A percentile compares a stretch with the other conserved stretches of the same genome.
These are phyloP conservation scores for Yarrowia sp. DNA, from an alignment of 805 yeast species.

Conservation along the genomic window DNA sequence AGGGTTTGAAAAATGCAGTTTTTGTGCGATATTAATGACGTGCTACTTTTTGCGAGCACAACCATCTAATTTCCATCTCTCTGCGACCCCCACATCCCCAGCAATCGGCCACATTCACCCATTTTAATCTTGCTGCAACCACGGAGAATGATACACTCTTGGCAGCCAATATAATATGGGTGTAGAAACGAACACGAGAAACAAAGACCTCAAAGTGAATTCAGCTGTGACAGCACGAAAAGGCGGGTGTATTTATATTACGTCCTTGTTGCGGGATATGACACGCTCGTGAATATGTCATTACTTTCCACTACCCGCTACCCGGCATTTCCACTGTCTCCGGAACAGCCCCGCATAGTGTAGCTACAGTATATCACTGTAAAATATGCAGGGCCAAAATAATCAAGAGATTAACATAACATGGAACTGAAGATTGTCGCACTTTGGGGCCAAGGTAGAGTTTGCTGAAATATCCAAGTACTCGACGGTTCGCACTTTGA, in stretches of 20 bases:
- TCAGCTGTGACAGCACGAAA: background rate
- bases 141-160: conserved; percentile 11
- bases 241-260: background rate
- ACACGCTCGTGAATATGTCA: background rate
- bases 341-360: too few species aligned
- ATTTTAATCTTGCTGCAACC: conserved; percentile 15
- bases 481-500: conserved; percentile 20
- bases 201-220: background rate
- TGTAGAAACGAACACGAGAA: background rate
- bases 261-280: background rate
- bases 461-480: conserved; percentile 26
- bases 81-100: background rate
- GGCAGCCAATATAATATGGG: background rate
- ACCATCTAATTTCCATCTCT: background rate
- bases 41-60: background rate
- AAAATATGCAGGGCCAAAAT: conserved; percentile 22
- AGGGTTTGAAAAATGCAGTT: background rate
- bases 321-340: too few species aligned
- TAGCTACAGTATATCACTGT: background rate
- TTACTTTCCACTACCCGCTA: too few species aligned
- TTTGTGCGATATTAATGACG: too few species aligned
- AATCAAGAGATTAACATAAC: background rate
- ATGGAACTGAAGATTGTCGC: background rate
- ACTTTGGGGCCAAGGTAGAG: background rate
- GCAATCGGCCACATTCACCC: background rate